Base-by-base conservation (phyloP, 2,329 filamentous ascomycete species). In the Hirsutella minnesotensis region DNA sequence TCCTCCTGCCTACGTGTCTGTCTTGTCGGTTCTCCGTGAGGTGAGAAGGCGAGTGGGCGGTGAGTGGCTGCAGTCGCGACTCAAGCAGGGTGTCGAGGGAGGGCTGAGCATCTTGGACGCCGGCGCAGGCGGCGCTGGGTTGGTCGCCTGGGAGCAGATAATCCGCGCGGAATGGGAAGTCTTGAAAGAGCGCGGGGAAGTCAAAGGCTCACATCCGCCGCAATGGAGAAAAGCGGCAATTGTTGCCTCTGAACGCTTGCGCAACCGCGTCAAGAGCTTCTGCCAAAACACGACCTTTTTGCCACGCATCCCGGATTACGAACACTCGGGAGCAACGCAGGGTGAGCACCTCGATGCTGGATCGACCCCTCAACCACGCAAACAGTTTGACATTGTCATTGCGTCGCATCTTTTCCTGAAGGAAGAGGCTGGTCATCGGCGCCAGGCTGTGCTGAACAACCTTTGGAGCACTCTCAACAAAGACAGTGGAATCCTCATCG, bases 201-300 rank as follows among this genome's bases (percentile, higher is more conserved):
- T 56, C 0, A 49, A 53, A 20, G 68, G 63, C 1, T 56, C 62
- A 0, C 58, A 68, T 2, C 76, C 79, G 1, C 69, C 74, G 3
- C 85, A 86, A 1, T 87, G 83, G 57, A 87, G 83, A 58, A 83
- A 84, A 42, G 89, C 86, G 0, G 88, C 94, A 1, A 66, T 96
- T 3, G 79, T 85, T 2, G 87, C 81, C 0, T 84, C 86, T 0
- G 77, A 87, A 47, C 67, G 78, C 3, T 68, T 98, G 22, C 79
- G 88, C 16, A 71, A 84, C 44, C 82, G 88, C 27, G 71, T 87
- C 20, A 86, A 87, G 50, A 70, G 69, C 16, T 75, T 96, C 48
- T 67, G 98, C 12, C 75, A 94, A 31, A 83, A 95, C 58, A 96
- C 92, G 0, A 94, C 85, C 0, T 95, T 98, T 56, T 71, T 98